phyloP scores from a whole-genome alignment of 805 yeast species.

The Candida schatavii region DNA sequence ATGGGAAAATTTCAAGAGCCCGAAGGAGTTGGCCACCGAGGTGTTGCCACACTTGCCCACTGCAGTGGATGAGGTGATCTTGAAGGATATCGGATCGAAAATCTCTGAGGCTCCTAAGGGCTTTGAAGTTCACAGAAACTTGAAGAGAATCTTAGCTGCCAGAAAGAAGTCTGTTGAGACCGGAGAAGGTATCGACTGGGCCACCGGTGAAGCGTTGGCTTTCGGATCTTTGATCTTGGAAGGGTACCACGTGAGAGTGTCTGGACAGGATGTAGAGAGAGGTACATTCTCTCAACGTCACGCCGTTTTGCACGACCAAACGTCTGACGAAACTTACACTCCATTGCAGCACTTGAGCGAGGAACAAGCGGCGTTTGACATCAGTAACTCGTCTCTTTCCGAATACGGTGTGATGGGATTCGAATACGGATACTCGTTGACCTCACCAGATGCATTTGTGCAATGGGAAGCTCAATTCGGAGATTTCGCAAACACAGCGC shows the following conservation, averaged over 20 bases:
- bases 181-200: constrained; percentile 98
- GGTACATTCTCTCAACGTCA: constrained; percentile 99
- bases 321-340: constrained; percentile 74
- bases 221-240: constrained; percentile 89
- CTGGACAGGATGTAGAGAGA: constrained; percentile 99
- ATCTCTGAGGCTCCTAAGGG: constrained; percentile 83
- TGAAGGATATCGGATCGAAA: constrained; percentile 74
- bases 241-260: constrained; percentile 94
- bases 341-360: constrained; percentile 81
- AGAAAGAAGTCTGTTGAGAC: constrained; percentile 83
- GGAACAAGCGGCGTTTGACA: constrained; percentile 81
- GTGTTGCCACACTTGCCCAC: constrained; percentile 96
- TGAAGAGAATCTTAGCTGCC: constrained; percentile 86
- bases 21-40: constrained; percentile 94
- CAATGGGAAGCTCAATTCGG: constrained; percentile 99
- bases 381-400: constrained; percentile 92
- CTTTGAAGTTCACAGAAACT: constrained; percentile 89
- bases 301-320: constrained; percentile 95
- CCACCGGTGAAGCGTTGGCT: constrained; percentile 99
- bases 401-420: constrained; percentile 99
- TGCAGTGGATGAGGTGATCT: constrained; percentile 66
- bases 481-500: constrained; percentile 99
- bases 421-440: constrained; percentile 97
- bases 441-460: constrained; percentile 95
- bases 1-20: constrained; percentile 98